Conservation (phyloP, 805 yeast species). For the Wickerhamomyces queroliae region DNA sequence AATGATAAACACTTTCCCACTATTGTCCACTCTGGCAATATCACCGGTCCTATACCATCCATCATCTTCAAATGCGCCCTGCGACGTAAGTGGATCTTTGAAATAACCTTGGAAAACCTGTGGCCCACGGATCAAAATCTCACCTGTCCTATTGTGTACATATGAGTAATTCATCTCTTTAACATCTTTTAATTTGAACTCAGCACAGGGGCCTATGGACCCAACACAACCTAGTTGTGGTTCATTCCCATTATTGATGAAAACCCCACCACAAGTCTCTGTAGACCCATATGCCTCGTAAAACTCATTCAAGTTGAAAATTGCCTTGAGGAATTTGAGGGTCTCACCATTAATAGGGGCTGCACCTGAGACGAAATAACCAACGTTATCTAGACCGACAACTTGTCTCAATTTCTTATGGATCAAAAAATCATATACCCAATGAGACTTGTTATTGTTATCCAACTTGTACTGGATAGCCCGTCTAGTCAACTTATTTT, state of each 20-base stretch:
- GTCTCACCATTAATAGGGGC: constrained; percentile 62
- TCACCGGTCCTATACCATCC: constrained; percentile 56
- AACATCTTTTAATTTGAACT: constrained; percentile 49
- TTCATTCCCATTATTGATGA: constrained; percentile 34
- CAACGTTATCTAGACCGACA: constrained; percentile 35
- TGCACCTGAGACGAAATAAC: constrained; percentile 41
- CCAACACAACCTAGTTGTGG: constrained; percentile 31
- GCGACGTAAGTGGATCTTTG: constrained; percentile 15
- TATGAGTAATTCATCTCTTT: constrained; percentile 50
- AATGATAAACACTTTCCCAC: constrained; percentile 47
- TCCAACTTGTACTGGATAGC: not conserved
- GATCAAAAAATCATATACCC: not conserved
- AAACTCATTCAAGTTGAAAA: constrained; percentile 29
- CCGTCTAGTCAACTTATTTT: not conserved
- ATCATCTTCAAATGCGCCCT: constrained; percentile 33
- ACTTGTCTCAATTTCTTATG: constrained; percentile 28
- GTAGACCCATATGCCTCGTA: constrained; percentile 69
- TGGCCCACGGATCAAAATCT: constrained; percentile 47
- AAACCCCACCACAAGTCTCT: constrained; percentile 54
- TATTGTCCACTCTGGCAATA: constrained; percentile 37
- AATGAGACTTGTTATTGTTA: not conserved
- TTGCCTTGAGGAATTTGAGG: constrained; percentile 47
- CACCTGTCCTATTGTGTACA: constrained; percentile 42
- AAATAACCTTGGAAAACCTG: constrained; percentile 31
- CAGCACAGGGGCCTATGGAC: constrained; percentile 41